Evolutionary conservation across 805 yeast genomes (phyloP), one percentile per base, ranked within the genome.

Genomic region (Monosporozyma aerobia): DNA sequence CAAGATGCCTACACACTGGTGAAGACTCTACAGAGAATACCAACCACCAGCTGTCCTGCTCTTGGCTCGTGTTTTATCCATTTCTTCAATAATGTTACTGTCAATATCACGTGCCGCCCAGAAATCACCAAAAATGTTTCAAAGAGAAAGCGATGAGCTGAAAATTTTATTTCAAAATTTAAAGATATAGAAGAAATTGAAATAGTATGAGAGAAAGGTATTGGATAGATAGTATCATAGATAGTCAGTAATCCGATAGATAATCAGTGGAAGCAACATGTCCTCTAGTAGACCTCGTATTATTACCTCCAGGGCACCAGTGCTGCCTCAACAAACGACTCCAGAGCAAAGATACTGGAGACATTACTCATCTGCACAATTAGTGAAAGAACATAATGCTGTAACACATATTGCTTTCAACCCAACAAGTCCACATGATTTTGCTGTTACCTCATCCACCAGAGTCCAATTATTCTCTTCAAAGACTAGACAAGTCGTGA

Each of bases 341-440:
- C 92, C 97, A 1, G 98, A 92, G 59, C 95, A 90, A 63, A 77
- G 95, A 59, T 92, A 87, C 72, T 94, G 98, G 98, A 77, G 95
- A 60, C 87, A 89, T 6, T 90, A 84, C 67, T 75, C 79, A 32
- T 85, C 82, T 58, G 92, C 98, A 2, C 92, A 92, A 65, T 75
- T 94, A 40, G 89, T 90, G 29, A 92, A 94, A 68, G 98, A 94
- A 68, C 92, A 87, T 70, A 90, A 87, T 69, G 88, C 97, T 43
- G 88, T 94, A 44, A 83, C 87, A 37, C 95, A 89, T 65, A 83
- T 94, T 52, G 78, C 83, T 57, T 94, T 94, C 76, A 90, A 87
- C 65, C 97, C 97, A 1, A 77, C 76, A 40, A 72, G 83, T 14
- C 96, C 97, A 5, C 83, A 87, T 65, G 96, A 94, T 70, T 87